A percentile compares a stretch with the other conserved stretches of the same genome.
These are phyloP conservation scores for Euphrasia arctica DNA, from an alignment of 305 asterid species.

Conservation along the genomic window DNA sequence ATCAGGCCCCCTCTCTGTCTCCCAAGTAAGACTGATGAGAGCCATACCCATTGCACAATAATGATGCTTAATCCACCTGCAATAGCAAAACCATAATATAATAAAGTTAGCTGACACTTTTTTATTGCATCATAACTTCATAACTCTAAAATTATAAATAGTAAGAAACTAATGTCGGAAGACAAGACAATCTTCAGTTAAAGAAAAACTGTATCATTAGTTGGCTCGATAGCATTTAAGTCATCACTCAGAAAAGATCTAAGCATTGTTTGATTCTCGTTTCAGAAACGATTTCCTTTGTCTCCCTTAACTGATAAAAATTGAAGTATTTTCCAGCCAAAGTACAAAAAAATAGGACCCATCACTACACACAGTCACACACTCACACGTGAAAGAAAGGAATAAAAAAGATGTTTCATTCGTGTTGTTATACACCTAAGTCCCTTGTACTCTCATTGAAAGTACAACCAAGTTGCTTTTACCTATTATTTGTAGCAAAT, in stretches of 20 bases:
- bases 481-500: neutral
- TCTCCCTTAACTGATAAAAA: neutral
- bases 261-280: neutral
- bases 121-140: neutral
- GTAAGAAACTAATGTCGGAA: neutral
- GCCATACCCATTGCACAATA: constrained; percentile 96
- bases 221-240: neutral
- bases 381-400: neutral
- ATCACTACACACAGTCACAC: neutral
- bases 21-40: constrained; percentile 98
- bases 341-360: neutral
- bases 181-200: constrained; percentile 16
- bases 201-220: neutral
- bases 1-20: constrained; percentile 73
- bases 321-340: neutral
- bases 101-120: constrained; percentile 3
- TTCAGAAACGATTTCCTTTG: neutral
- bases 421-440: neutral
- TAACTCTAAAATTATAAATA: neutral
- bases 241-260: neutral
- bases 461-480: neutral
- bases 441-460: neutral
- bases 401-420: too few relatives aligned
- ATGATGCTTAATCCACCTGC: constrained; percentile 99
- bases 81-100: constrained; percentile 20